Percentiles rank a stretch among this genome's conserved stretches.
phyloP scores from a whole-genome alignment of 148 eudicot species.

The Persicaria tinctoria region DNA sequence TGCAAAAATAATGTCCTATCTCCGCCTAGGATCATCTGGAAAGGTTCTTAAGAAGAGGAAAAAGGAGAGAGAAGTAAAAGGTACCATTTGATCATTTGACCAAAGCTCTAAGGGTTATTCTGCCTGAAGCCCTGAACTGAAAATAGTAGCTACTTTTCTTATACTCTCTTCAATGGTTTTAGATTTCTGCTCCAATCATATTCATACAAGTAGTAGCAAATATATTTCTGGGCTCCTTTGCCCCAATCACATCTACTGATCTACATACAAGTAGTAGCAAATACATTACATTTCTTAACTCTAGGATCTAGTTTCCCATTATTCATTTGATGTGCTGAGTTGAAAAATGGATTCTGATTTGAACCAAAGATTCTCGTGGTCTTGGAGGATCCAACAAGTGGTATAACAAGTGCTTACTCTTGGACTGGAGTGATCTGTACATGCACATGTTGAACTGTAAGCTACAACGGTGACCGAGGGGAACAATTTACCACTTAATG shows the following conservation, averaged over 20 bases:
- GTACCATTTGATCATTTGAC: slow-evolving; percentile 24
- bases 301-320: neutral
- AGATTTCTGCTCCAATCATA: neutral
- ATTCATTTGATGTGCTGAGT: neutral
- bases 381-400: too few relatives aligned
- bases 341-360: too few relatives aligned
- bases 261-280: neutral
- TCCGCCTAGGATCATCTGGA: slow-evolving; percentile 97
- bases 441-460: neutral
- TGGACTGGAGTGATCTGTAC: neutral
- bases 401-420: neutral
- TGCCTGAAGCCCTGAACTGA: slow-evolving; percentile 1
- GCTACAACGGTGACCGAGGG: neutral
- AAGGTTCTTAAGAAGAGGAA: slow-evolving; percentile 96
- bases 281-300: neutral
- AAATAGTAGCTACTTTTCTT: neutral
- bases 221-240: neutral
- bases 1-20: slow-evolving; percentile 93
- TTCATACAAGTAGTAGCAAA: neutral
- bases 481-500: neutral
- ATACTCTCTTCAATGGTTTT: neutral
- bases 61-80: slow-evolving; percentile 80
- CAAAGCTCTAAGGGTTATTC: neutral
- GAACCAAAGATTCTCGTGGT: too few relatives aligned
- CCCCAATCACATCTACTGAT: neutral